Evolutionary conservation across 805 yeast genomes (phyloP).

Genomic region (Kodamaea restingae): DNA sequence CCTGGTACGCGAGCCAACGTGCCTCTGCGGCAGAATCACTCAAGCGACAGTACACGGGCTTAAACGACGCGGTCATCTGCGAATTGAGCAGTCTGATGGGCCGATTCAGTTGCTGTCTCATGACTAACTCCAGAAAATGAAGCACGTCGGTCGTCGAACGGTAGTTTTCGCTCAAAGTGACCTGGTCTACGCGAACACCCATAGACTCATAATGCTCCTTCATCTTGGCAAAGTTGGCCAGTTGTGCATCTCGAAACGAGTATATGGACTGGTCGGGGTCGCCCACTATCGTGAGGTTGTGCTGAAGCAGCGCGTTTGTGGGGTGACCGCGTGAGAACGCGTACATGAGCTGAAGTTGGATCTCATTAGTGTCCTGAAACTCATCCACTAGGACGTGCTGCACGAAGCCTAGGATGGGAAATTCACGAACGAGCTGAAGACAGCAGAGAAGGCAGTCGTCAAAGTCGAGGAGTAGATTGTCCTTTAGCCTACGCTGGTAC

Average conservation of each 20-base stretch:
- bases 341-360: constrained; percentile 69
- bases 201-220: constrained; percentile 29
- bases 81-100: constrained; percentile 43
- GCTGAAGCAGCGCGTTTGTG: constrained; percentile 22
- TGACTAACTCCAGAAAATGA: constrained; percentile 57
- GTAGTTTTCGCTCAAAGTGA: constrained; percentile 65
- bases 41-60: constrained; percentile 44
- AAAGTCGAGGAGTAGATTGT: constrained; percentile 59
- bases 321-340: constrained; percentile 38
- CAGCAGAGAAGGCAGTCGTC: constrained; percentile 73
- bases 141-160: constrained; percentile 72
- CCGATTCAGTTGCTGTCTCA: constrained; percentile 56
- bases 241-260: constrained; percentile 77
- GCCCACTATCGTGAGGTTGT: constrained; percentile 83
- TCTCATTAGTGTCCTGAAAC: constrained; percentile 83
- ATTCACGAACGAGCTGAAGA: constrained; percentile 43
- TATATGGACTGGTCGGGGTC: constrained; percentile 97
- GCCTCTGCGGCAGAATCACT: constrained; percentile 52
- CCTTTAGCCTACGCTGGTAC: constrained; percentile 49
- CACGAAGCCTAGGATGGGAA: constrained; percentile 45
- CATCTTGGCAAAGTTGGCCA: constrained; percentile 62
- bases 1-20: constrained; percentile 51
- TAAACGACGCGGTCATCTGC: constrained; percentile 38
- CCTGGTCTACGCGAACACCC: constrained; percentile 18
- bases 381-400: constrained; percentile 86